These are phyloP conservation scores for Rhododendron griersonianum DNA, from an alignment of 148 eudicot genomes.

Conservation along the genomic window DNA sequence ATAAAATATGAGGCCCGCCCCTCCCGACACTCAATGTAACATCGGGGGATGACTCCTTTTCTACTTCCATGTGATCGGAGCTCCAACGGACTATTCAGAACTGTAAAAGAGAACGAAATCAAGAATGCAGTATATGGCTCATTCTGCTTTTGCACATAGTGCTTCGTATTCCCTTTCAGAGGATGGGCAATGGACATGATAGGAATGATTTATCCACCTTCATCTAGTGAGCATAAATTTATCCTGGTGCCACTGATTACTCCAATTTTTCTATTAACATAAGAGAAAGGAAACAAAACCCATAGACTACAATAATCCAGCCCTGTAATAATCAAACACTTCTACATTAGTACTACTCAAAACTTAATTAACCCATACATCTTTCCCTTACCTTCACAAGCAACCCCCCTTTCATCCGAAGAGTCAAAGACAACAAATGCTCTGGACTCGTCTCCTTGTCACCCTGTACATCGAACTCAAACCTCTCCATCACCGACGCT, in stretches of 20 bases:
- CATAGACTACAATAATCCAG: no score
- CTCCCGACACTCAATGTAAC: background rate
- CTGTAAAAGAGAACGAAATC: background rate
- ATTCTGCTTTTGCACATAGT: no score
- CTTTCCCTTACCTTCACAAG: conserved; percentile 23
- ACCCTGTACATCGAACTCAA: conserved; percentile 17
- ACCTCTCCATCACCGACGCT: conserved; percentile 29
- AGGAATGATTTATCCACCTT: no score
- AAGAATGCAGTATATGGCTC: background rate
- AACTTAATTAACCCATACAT: background rate
- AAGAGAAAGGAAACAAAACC: no score
- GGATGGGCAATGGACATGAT: no score
- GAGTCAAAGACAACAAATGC: conserved; percentile 26
- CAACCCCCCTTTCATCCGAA: conserved; percentile 37
- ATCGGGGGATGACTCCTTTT: background rate
- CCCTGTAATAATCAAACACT: background rate
- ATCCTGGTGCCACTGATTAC: no score
- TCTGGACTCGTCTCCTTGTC: conserved; percentile 23
- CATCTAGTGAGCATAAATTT: no score
- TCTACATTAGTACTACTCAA: no score
- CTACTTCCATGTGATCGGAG: background rate
- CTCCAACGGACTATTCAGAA: no score
- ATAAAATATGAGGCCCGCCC: background rate
- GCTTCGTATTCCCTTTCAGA: no score
- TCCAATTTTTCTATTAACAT: no score